Conservation (phyloP, 2,329 filamentous ascomycete genomes). For the Alternaria alternata region DNA sequence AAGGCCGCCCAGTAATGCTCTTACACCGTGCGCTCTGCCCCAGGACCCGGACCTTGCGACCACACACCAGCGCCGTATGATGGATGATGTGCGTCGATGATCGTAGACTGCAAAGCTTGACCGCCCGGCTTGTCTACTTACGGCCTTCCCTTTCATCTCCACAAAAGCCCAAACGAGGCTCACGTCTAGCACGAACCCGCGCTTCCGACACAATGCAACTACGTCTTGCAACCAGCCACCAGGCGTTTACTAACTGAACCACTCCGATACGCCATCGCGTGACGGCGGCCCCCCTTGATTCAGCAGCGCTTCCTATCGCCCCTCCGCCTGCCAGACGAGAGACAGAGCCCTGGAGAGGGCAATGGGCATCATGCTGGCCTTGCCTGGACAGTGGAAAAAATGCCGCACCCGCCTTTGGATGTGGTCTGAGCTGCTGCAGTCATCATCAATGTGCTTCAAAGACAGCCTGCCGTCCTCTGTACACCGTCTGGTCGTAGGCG, state of each 20-base stretch:
- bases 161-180: constrained; percentile 1
- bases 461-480: constrained; percentile 12
- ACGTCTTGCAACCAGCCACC: neutral
- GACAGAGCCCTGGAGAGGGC: constrained; percentile 1
- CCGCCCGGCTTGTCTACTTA: constrained; percentile 1
- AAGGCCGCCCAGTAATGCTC: constrained; percentile 4
- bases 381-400: constrained; percentile 17
- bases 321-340: constrained; percentile 1
- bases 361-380: constrained; percentile 14
- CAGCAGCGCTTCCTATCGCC: neutral
- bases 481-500: neutral
- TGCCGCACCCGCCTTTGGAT: constrained; percentile 21
- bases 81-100: constrained; percentile 22
- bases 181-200: constrained; percentile 2
- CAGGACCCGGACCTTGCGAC: constrained; percentile 11
- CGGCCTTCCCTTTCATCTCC: constrained; percentile 2
- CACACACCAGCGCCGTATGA: constrained; percentile 3
- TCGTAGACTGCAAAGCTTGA: constrained; percentile 17
- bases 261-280: neutral
- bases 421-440: constrained; percentile 18
- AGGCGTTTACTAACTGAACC: neutral
- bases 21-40: constrained; percentile 6
- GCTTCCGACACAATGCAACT: neutral
- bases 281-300: constrained; percentile 1
- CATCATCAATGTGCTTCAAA: constrained; percentile 16